Evolutionary conservation across 768 basidiomycete species (phyloP).

Genomic region (Mycena galopus): DNA sequence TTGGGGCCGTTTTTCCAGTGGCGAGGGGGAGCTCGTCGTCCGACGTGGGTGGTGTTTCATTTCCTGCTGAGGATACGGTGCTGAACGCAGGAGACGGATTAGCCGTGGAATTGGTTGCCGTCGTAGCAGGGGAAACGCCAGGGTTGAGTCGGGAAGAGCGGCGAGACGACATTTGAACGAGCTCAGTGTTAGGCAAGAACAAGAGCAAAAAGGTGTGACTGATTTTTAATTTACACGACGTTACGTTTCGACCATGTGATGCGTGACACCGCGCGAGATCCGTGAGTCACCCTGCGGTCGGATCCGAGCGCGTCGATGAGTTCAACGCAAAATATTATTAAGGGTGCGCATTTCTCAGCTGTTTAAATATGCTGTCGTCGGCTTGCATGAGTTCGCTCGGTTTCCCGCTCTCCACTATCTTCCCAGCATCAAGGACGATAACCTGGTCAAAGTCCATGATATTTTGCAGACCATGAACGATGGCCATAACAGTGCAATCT

Average conservation of each 20-base stretch:
- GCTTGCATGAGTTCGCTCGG: conserved; percentile 54
- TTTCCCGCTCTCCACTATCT: conserved; percentile 59
- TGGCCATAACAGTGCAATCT: conserved; percentile 65
- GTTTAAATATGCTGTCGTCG: conserved; percentile 59
- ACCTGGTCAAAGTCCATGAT: conserved; percentile 62
- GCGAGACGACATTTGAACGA: conserved; percentile 27
- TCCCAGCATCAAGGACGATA: conserved; percentile 72
- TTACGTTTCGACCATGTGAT: background rate
- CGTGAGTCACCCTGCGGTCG: background rate
- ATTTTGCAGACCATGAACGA: conserved; percentile 67
- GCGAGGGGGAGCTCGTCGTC: conserved; percentile 31
- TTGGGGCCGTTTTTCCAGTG: conserved; percentile 31
- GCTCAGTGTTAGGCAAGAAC: background rate
- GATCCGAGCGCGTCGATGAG: background rate
- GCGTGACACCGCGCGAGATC: too few relatives aligned
- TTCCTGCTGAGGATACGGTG: conserved; percentile 30
- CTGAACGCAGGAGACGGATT: conserved; percentile 39
- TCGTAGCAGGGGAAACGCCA: conserved; percentile 25
- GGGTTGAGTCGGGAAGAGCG: conserved; percentile 29
- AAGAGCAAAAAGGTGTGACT: background rate
- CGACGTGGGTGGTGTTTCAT: conserved; percentile 36
- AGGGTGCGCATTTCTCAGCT: background rate
- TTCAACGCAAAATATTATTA: background rate
- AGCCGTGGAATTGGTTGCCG: conserved; percentile 34
- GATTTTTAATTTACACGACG: background rate